Percentiles rank a stretch among this genome's conserved stretches.
Evolutionary conservation across 2,329 filamentous ascomycete genomes (phyloP).

Genomic region (Elsinoe batatas): DNA sequence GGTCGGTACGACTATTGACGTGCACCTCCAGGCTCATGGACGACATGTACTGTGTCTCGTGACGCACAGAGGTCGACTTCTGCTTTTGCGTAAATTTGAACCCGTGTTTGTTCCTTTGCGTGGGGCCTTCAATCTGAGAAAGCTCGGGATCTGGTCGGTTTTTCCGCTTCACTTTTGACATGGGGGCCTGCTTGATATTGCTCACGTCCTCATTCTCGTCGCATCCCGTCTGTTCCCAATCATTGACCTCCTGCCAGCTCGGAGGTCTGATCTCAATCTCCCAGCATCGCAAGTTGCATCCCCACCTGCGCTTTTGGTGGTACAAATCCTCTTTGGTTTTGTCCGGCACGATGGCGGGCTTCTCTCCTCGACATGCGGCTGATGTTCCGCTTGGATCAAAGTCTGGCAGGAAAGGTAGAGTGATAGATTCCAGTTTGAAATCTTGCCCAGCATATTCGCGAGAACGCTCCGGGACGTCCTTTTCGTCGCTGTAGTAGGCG

Average conservation of each 20-base stretch:
- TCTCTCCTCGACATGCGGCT: conserved; percentile 46
- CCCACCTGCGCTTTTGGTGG: conserved; percentile 44
- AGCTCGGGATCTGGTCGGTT: conserved; percentile 33
- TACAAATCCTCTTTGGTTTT: conserved; percentile 41
- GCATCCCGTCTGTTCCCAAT: conserved; percentile 50
- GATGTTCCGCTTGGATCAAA: conserved; percentile 58
- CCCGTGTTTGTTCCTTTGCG: conserved; percentile 68
- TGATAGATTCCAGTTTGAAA: conserved; percentile 66
- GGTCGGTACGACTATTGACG: conserved; percentile 69
- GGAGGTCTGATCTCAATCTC: conserved; percentile 65
- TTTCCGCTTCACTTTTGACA: conserved; percentile 27
- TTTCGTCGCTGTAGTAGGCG: conserved; percentile 74
- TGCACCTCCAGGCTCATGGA: conserved; percentile 91
- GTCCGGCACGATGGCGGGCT: conserved; percentile 39
- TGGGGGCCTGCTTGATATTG: conserved; percentile 21
- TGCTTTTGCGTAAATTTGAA: conserved; percentile 78
- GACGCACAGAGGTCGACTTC: conserved; percentile 64
- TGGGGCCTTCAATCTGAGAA: conserved; percentile 83
- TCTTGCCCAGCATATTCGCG: conserved; percentile 83
- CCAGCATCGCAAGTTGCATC: conserved; percentile 62
- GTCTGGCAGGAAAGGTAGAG: conserved; percentile 66
- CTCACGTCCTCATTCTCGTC: conserved; percentile 16
- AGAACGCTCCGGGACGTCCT: conserved; percentile 65
- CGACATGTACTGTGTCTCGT: conserved; percentile 90
- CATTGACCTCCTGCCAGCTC: conserved; percentile 54